Evolutionary conservation across 192 early-diverging fungal species (phyloP), one percentile per base, ranked within the genome.

Genomic region (Backusella parvicylindrica): DNA sequence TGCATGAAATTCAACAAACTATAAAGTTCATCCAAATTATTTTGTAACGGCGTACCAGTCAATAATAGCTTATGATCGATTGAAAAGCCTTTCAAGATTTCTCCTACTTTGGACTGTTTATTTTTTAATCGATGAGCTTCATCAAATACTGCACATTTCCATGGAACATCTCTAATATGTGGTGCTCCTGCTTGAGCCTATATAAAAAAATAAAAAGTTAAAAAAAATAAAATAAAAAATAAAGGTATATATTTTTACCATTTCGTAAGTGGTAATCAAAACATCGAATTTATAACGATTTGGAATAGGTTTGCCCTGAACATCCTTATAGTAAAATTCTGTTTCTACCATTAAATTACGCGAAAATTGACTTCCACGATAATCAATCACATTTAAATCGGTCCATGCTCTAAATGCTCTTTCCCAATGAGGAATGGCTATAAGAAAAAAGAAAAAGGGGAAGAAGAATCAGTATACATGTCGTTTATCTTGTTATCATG

Each of bases 81-180:
- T 7, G 84, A 84, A 75, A 92, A 95, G 1, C 79, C 81, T 77
- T 93, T 93, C 11, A 95, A 76, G 26, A 91, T 84, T 74, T 95
- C 94, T 0, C 84, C 79, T 11, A 94, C 89, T 75, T 95, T 96
- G 69, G 93, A 94, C 33, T 86, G 81, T 35, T 92, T 92, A 79
- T 95, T 95, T 72, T 96, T 96, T 41, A 96, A 78, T n/a, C 90
- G 79, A 76, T 96, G 95, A 1, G 93, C 95, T 75, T 96, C 95
- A 77, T 96, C 95, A 23, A 96, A 85, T 12, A 95, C 86, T 28
- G 86, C 88, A 16, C 84, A 88, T 43, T 88, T 79, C 93, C 93
- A 96, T 9, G 78, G 82, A 47, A 96, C 87, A 13, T 88, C 87
- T 38, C 85, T 83, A 11, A 96, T 83, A 47, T 95, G 93, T 5